These are phyloP conservation scores for Phytophthora litchii DNA, from an alignment of 352 stramenopile species.

Conservation along the genomic window DNA sequence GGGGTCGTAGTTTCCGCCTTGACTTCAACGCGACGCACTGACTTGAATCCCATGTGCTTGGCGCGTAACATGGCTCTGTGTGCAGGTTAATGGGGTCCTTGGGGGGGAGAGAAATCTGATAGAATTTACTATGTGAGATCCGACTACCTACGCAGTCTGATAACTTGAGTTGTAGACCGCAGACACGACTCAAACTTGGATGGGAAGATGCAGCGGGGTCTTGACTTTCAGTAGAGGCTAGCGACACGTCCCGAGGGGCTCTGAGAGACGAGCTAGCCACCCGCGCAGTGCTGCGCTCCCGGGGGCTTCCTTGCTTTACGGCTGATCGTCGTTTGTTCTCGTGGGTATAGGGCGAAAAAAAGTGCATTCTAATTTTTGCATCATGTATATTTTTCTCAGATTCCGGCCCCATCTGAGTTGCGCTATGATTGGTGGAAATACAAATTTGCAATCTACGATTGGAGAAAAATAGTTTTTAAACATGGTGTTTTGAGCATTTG, in stretches of 20 bases:
- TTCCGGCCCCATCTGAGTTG: background rate
- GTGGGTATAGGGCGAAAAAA: conserved; percentile 19
- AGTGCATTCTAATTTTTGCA: conserved; percentile 9
- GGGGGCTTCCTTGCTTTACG: conserved; percentile 16
- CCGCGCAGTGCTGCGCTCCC: conserved; percentile 24
- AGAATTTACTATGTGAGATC: background rate
- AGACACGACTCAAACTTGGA: conserved; percentile 1
- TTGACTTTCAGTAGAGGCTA: conserved; percentile 1
- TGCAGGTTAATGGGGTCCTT: background rate
- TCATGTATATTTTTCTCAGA: conserved; percentile 24
- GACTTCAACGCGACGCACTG: conserved; percentile 79
- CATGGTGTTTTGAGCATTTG: conserved; percentile 10
- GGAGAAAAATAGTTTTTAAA: conserved; percentile 2
- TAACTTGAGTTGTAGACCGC: conserved; percentile 12
- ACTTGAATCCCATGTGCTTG: conserved; percentile 88
- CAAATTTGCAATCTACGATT: background rate
- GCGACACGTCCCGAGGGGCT: background rate
- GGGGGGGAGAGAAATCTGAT: background rate
- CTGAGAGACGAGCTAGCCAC: conserved; percentile 21
- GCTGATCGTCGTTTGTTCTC: conserved; percentile 49
- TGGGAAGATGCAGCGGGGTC: background rate
- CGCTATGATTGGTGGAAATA: conserved; percentile 13
- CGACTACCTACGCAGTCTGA: conserved; percentile 6
- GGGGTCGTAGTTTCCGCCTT: conserved; percentile 88
- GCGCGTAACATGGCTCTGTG: conserved; percentile 56